Evolutionary conservation across 1,139 yeast species (phyloP), one percentile per base, ranked within the genome.

Genomic region (Blastobotrys capitulatus): DNA sequence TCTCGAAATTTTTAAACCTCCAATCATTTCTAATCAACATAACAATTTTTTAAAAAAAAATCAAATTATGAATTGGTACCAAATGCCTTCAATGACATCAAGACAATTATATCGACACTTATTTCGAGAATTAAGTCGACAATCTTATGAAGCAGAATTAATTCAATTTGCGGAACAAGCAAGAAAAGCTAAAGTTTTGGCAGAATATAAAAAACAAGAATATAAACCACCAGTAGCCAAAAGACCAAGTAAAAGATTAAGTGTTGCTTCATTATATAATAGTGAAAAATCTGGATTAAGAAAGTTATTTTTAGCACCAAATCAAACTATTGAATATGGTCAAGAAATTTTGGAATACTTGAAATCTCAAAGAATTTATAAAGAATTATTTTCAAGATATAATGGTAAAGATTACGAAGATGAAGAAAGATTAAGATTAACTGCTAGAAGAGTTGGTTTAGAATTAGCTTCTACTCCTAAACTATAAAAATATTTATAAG

Each of bases 371-470:
- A 75, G 95, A 55, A 79, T 75, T 10, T 90, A 88, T 68, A 81
- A 80, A 53, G 92, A 84, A 56, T 74, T 92, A 49, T 72, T 90
- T 47, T 94, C 86, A 56, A 76, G 95, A 57, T 90, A 90, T 67
- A 88, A 90, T 61, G 95, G 95, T 1, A 74, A 86, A 55, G 78
- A 79, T 38, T 78, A 85, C 81, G 77, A 80, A 31, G 95, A 86
- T 60, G 79, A 78, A 51, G 96, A 90, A 54, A 82, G 84, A 52
- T 82, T 90, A 25, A 73, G 81, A 59, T 79, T 78, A 61, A 83
- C 95, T 3, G 98, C 97, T 5, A 77, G 82, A 51, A 76, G 83
- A 55, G 98, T 92, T 13, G 98, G 98, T 0, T 75, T 90, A 49
- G 77, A 78, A 50, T 69, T 82, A 15, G 87, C 86, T 1, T n/a